phyloP scores from a whole-genome alignment of 73 alveolate genomes.

The Paramecium sonneborni region DNA sequence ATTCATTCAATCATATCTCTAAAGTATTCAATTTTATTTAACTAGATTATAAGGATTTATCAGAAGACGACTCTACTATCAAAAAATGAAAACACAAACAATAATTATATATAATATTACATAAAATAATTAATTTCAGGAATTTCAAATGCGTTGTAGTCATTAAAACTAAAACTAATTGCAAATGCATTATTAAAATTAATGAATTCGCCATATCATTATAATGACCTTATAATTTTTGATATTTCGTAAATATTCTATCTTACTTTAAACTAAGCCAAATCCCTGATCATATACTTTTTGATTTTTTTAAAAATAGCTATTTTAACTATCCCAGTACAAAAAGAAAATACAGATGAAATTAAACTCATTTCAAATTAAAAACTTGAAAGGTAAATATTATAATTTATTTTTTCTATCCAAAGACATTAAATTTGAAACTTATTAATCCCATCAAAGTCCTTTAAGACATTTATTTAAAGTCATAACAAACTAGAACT shows the following conservation, averaged over 20 bases:
- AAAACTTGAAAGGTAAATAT: conserved; percentile 18
- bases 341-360: neutral
- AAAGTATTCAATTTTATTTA: neutral
- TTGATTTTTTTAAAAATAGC: neutral
- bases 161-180: neutral
- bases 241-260: neutral
- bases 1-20: neutral
- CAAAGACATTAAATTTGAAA: neutral
- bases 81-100: neutral
- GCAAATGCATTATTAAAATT: neutral
- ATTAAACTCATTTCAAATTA: neutral
- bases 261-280: neutral
- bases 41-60: neutral
- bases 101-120: neutral
- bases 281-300: neutral
- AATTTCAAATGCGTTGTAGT: neutral
- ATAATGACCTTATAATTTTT: neutral
- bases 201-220: neutral
- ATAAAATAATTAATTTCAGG: neutral
- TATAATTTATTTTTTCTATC: neutral
- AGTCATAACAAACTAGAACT: neutral
- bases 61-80: conserved; percentile 9
- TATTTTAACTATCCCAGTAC: neutral
- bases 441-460: neutral
- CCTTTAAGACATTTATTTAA: conserved; percentile 34